Base-by-base conservation (phyloP, 2,329 filamentous ascomycete species). In the Aspergillus awamori region DNA sequence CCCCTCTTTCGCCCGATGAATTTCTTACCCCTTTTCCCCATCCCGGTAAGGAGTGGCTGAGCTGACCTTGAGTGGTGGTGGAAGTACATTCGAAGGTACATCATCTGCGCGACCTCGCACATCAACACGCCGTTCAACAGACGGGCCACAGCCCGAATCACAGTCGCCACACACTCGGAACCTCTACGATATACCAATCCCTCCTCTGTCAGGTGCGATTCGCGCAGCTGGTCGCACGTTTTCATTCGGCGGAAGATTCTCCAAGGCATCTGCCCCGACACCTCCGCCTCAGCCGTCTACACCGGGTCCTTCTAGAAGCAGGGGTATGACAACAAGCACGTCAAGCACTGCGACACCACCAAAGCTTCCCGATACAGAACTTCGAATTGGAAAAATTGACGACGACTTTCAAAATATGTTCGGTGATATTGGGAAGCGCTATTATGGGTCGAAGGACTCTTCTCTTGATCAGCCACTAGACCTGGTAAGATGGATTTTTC, bases 51-150 rank as follows among this genome's bases (percentile, higher is more conserved):
- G 28, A 36, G 22, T 41, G 17, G 43, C 64, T 59, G 63, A 65
- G 33, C 68, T 74, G 64, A 74, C 69, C 33, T 57, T 61, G 67
- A 67, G 77, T 67, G 79, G 77, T 60, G 84, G 82, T 54, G 77
- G 77, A 55, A 76, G 70, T 59, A 76, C 77, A 63, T 74, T 80
- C 63, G 79, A 81, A 62, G 79, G 76, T 65, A 79, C 78, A 45
- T 77, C 80, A 33, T 84, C 83, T 43, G 80, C 80, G 47, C 81
- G 82, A 49, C 79, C 82, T 64, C 85, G 82, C 71, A 84, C 82
- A 30, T 82, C 83, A 6, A 85, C 83, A 7, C 84, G 83, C 39
- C 85, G 82, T 20, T 85, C 82, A n/a, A 76, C 83, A 11, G 84
- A 85, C 63, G 69, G 76, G 7, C 73, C 72, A 48, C 76, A 79